Evolutionary conservation across 179 eudicot genomes (phyloP).

Genomic region (Dionaea muscipula): DNA sequence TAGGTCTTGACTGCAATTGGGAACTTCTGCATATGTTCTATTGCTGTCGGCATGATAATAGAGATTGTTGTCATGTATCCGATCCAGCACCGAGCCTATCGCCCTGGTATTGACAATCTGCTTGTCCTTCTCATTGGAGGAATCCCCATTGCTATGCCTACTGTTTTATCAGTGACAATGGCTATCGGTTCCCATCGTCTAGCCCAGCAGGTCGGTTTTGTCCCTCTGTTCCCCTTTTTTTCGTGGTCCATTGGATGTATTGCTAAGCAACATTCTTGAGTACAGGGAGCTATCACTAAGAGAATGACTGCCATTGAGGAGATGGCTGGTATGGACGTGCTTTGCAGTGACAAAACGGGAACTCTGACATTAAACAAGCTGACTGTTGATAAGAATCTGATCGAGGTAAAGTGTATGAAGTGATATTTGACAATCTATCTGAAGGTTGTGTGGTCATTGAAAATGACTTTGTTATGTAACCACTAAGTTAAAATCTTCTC

Average conservation of each 20-base stretch:
- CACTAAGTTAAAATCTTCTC: not conserved
- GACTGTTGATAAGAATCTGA: conserved; percentile 61
- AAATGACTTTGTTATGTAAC: not conserved
- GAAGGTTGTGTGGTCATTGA: no score
- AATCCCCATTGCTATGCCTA: conserved; percentile 83
- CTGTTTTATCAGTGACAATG: conserved; percentile 74
- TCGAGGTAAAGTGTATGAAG: conserved; percentile 27
- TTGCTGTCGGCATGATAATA: conserved; percentile 61
- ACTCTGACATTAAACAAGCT: conserved; percentile 66
- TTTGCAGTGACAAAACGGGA: conserved; percentile 79
- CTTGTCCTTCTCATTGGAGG: conserved; percentile 81
- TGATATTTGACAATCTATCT: no score
- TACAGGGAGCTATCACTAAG: conserved; percentile 75
- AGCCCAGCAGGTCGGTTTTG: conserved; percentile 48
- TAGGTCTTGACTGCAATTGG: conserved; percentile 81
- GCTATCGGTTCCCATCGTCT: conserved; percentile 82
- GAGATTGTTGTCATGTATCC: conserved; percentile 74
- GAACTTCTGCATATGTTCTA: conserved; percentile 73
- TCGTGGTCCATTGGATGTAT: not conserved
- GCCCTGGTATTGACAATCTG: conserved; percentile 69
- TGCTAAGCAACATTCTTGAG: not conserved
- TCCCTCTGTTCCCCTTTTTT: not conserved
- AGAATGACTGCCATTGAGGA: conserved; percentile 87
- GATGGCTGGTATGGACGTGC: conserved; percentile 92
- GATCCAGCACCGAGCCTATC: conserved; percentile 50